Evolutionary conservation across 495 filamentous ascomycete genomes (phyloP).

Genomic region (Hypoxylon perforatum): DNA sequence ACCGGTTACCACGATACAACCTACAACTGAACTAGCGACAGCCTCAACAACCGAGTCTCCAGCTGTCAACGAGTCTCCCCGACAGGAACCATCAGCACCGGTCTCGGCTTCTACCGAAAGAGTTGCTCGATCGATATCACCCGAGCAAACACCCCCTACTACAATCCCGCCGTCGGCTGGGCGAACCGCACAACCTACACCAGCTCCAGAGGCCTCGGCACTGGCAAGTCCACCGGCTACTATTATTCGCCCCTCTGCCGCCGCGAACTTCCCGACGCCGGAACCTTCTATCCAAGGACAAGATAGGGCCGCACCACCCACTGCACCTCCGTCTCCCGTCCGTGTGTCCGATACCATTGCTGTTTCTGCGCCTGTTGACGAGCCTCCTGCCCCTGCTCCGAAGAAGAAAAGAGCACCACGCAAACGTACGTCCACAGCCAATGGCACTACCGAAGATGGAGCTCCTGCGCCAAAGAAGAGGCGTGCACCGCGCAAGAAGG

Average conservation of each 20-base stretch:
- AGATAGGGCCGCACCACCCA: constrained; percentile 19
- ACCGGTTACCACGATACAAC: neutral
- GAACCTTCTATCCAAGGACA: constrained; percentile 15
- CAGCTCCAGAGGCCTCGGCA: constrained; percentile 18
- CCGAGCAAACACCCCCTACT: constrained; percentile 25
- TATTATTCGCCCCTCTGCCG: neutral
- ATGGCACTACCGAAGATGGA: constrained; percentile 29
- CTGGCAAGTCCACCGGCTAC: constrained; percentile 3
- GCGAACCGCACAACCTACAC: constrained; percentile 32
- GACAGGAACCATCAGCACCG: constrained; percentile 40
- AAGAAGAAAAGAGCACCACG: constrained; percentile 42
- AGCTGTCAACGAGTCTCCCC: constrained; percentile 9
- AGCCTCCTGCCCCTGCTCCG: constrained; percentile 23
- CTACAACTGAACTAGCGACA: constrained; percentile 2
- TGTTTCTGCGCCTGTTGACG: constrained; percentile 19
- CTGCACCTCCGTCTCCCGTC: constrained; percentile 36
- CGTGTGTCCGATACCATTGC: constrained; percentile 30
- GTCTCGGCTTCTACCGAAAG: constrained; percentile 34
- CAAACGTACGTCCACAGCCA: constrained; percentile 27
- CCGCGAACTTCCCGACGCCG: constrained; percentile 7
- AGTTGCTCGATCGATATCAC: constrained; percentile 8
- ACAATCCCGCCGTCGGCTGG: constrained; percentile 22
- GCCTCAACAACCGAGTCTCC: constrained; percentile 6
- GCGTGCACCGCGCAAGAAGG: constrained; percentile 31
- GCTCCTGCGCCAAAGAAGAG: constrained; percentile 34